These are phyloP conservation scores for Penicillium corylophilum DNA, from an alignment of 2,329 filamentous ascomycete genomes.

Conservation along the genomic window DNA sequence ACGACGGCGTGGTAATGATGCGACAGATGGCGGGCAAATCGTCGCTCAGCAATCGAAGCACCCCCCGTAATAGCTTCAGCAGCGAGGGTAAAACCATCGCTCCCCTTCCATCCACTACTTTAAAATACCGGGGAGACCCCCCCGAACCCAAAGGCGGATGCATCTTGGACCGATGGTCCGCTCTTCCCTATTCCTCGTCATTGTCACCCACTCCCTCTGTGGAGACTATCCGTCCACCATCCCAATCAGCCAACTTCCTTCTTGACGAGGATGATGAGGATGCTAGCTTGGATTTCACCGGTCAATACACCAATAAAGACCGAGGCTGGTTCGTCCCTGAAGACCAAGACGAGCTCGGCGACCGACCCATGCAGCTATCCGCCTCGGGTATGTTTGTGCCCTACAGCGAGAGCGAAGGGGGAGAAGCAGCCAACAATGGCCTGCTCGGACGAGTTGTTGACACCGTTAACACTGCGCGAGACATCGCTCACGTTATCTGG, in stretches of 20 bases:
- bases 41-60: constrained; percentile 53
- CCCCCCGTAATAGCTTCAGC: constrained; percentile 55
- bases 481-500: constrained; percentile 67
- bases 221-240: constrained; percentile 73
- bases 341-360: constrained; percentile 56
- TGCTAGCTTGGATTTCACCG: constrained; percentile 43
- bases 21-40: constrained; percentile 58
- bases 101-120: constrained; percentile 79
- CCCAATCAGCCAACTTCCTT: constrained; percentile 64
- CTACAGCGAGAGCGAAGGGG: constrained; percentile 64
- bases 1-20: constrained; percentile 81
- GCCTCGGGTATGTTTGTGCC: constrained; percentile 91
- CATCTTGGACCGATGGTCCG: constrained; percentile 34
- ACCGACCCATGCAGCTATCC: constrained; percentile 69
- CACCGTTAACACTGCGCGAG: constrained; percentile 66
- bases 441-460: constrained; percentile 78
- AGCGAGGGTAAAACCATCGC: constrained; percentile 81
- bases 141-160: constrained; percentile 55
- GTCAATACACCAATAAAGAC: constrained; percentile 19
- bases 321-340: constrained; percentile 35
- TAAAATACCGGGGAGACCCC: constrained; percentile 79
- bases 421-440: constrained; percentile 63
- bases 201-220: constrained; percentile 75
- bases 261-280: constrained; percentile 63
- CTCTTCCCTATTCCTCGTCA: constrained; percentile 44